Evolutionary conservation across 164 flowering plant species (phyloP), one percentile per base, ranked within the genome.

Genomic region (Aristolochia fimbriata): DNA sequence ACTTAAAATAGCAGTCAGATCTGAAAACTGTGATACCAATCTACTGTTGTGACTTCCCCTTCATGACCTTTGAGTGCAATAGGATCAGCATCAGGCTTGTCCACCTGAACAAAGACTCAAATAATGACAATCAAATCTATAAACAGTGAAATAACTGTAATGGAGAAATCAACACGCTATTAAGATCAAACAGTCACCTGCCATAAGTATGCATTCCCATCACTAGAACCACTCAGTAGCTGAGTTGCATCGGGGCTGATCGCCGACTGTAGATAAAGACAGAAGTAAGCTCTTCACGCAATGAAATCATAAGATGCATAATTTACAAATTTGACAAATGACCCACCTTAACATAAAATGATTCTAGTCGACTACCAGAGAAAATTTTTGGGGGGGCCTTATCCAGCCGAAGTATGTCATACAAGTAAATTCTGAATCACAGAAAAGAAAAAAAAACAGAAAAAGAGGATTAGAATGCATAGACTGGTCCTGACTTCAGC

Each of bases 161-260:
- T 22, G 4, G 23, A 52, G 15, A 52, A 52, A 51, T 41, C 48
- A 47, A 21, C 30, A 6, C 24, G 53, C 27, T 17, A 33, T 15
- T 16, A 47, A 33, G 51, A 16, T 25, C 33, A 54, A 62, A 2
- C 51, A 31, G 24, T 16, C 30, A 92, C 98, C 97, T 87, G 85
- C 99, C 99, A 94, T 60, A 94, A 62, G 80, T 81, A 85, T 51
- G 87, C 95, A 66, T 81, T 78, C 59, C 91, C 96, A 76, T 94
- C 91, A 71, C 88, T 85, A 9, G 99, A 94, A 51, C 99, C 99
- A 76, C 96, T 71, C 31, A 94, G 82, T 46, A 91, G 74, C 60
- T 86, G 81, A 67, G 80, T 63, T 56, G 81, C 99, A 77, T 91
- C 97, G 20, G 93, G 96, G 69, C 97, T 88, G 23, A 93, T 83